phyloP scores from a whole-genome alignment of 495 filamentous ascomycete species.

The Aspergillus campestris region DNA sequence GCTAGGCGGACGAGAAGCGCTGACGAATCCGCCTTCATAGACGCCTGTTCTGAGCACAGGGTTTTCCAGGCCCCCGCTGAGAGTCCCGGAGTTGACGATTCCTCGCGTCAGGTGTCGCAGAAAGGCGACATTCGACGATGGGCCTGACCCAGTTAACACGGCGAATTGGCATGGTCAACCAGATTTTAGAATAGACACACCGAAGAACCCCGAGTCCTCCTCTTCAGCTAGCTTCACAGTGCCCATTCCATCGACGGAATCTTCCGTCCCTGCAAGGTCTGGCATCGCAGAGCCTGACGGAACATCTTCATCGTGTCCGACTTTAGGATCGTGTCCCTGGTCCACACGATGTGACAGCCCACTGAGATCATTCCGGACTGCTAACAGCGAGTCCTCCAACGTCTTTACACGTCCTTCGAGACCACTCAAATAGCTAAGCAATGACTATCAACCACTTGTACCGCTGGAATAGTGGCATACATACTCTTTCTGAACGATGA shows the following conservation, averaged over 20 bases:
- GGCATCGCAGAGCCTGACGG: not conserved
- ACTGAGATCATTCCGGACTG: slow-evolving; percentile 17
- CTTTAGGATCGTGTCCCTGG: not conserved
- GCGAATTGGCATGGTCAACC: too few species aligned
- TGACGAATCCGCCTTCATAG: slow-evolving; percentile 17
- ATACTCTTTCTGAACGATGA: slow-evolving; percentile 39
- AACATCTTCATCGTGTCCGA: not conserved
- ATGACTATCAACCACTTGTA: not conserved
- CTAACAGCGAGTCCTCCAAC: slow-evolving; percentile 15
- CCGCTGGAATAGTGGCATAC: slow-evolving; percentile 2
- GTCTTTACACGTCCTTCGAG: slow-evolving; percentile 14
- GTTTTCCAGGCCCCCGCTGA: not conserved
- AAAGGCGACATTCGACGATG: slow-evolving; percentile 43
- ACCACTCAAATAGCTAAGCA: slow-evolving; percentile 9
- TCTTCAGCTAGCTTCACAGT: slow-evolving; percentile 33
- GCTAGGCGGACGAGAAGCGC: slow-evolving; percentile 14
- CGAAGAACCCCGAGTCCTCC: slow-evolving; percentile 40
- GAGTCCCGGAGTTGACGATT: slow-evolving; percentile 5
- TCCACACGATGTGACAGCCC: slow-evolving; percentile 15
- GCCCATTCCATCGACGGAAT: slow-evolving; percentile 37
- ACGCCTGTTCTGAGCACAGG: not conserved
- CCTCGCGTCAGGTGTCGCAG: slow-evolving; percentile 28
- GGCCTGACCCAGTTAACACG: slow-evolving; percentile 21
- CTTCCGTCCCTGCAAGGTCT: slow-evolving; percentile 18
- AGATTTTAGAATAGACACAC: slow-evolving; percentile 11